A percentile compares a stretch with the other conserved stretches of the same genome.
These are phyloP conservation scores for Pleurotus tuber-regium DNA, from an alignment of 768 basidiomycete species.

Conservation along the genomic window DNA sequence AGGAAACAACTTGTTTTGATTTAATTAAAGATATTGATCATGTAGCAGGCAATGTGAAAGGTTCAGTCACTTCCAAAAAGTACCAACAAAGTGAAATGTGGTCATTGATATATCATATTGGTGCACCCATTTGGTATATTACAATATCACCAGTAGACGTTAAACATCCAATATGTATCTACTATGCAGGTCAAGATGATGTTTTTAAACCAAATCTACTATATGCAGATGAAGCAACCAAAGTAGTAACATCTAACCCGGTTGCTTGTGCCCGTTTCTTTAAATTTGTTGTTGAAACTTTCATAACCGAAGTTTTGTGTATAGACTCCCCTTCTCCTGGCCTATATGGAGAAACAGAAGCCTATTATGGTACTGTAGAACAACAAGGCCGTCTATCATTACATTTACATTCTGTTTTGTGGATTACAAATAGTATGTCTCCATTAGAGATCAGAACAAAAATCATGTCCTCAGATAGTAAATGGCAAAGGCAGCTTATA, in stretches of 20 bases:
- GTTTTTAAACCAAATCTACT: conserved; percentile 16
- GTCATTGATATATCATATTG: too few relatives aligned
- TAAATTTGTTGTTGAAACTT: neutral
- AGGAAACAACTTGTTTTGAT: conserved; percentile 33
- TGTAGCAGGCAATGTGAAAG: conserved; percentile 27
- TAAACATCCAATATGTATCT: conserved; percentile 30
- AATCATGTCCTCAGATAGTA: neutral
- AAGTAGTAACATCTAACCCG: neutral
- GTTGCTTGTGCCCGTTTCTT: too few relatives aligned
- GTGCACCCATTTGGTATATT: too few relatives aligned
- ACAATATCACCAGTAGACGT: conserved; percentile 30
- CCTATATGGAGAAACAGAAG: neutral
- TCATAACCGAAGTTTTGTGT: neutral
- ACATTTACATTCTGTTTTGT: neutral
- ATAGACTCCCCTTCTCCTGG: neutral
- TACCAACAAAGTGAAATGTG: conserved; percentile 24
- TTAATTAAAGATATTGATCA: too few relatives aligned
- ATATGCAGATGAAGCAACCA: neutral
- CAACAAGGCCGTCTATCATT: neutral
- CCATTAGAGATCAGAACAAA: neutral
- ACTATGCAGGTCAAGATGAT: conserved; percentile 25
- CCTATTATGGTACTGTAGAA: neutral
- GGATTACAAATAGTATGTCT: neutral
- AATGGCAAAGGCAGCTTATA: conserved; percentile 20
- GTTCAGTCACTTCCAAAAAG: conserved; percentile 26